A percentile compares a stretch with the other conserved stretches of the same genome.
Conservation (phyloP, 2,329 filamentous ascomycete genomes). For the Acrocalymma vagum region DNA sequence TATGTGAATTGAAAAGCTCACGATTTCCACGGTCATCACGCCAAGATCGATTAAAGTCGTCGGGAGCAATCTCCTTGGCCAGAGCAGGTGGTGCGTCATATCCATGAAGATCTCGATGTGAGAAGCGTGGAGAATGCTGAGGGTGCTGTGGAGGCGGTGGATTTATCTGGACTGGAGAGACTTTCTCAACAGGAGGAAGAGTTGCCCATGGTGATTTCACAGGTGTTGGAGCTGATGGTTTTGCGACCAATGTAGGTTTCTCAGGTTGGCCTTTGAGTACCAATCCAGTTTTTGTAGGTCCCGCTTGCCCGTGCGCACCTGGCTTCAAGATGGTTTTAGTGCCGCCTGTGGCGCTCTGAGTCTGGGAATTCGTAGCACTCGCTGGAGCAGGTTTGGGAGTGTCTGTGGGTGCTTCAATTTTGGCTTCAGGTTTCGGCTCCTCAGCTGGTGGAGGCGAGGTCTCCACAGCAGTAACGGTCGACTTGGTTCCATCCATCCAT, state of each 20-base stretch:
- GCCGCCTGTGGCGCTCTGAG: constrained; percentile 45
- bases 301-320: constrained; percentile 45
- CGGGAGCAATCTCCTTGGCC: constrained; percentile 87
- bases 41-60: constrained; percentile 91
- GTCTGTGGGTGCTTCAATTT: constrained; percentile 43
- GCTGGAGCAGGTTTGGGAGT: constrained; percentile 43
- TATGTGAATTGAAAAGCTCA: constrained; percentile 95
- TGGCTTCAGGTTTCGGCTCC: constrained; percentile 32
- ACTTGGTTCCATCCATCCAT: constrained; percentile 89
- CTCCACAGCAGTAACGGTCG: constrained; percentile 70
- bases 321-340: constrained; percentile 61
- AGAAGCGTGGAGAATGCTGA: constrained; percentile 55
- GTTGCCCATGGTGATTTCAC: constrained; percentile 92
- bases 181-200: constrained; percentile 84
- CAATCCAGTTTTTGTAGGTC: constrained; percentile 59
- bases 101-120: constrained; percentile 64
- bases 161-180: constrained; percentile 74
- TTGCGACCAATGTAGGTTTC: constrained; percentile 77
- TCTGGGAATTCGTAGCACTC: constrained; percentile 39
- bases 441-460: constrained; percentile 38
- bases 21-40: constrained; percentile 75
- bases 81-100: constrained; percentile 63
- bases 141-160: constrained; percentile 53
- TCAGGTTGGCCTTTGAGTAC: constrained; percentile 73
- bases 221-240: constrained; percentile 73